Base-by-base conservation (phyloP, 2,329 filamentous ascomycete genomes). In the Aureobasidium sp. region DNA sequence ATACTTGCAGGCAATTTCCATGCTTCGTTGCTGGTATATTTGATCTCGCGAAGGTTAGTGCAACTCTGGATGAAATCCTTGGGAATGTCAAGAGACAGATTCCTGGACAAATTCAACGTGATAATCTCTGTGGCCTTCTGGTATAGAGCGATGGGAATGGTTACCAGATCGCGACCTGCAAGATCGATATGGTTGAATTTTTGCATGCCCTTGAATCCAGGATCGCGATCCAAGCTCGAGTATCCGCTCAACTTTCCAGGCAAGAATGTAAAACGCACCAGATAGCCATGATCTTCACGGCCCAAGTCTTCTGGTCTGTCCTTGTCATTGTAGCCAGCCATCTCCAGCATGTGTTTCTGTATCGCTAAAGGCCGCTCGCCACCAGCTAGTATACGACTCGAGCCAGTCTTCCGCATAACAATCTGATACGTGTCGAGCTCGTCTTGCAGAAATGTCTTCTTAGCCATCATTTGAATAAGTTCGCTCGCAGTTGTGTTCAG, bases 61-160 rank as follows among this genome's bases (percentile, higher is more conserved):
- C 94, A 99, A 32, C 90, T 89, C 72, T 96, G 91, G 61, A 99
- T 92, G 72, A 99, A 99, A 74, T 99, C 94, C 70, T 91, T 91
- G 0, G 94, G 94, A 15, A 99, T 87, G 69, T 97, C 91, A 32
- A 99, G 81, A 0, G 91, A 94, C 48, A 97, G 78, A 68, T 99
- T 99, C 41, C 90, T 85, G 1, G 94, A 97, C 10, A 99, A 80
- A 70, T 99, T 97, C 42, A 99, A 82, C 0, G 91, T 95, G 61
- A 96, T 93, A 68, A 99, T 97, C 71, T 99, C 94, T 12, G 85
- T 82, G 0, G 93, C 90, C 73, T 91, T 95, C 64, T 90, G 90
- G 75, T 97, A 97, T 12, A 99, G 84, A 0, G 88, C 88, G 67
- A 99, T 96, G 3, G 94, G 94, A 60, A 99, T 97, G 8, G 93